Percentiles rank a stretch among this genome's conserved stretches.
Evolutionary conservation across 2,329 filamentous ascomycete genomes (phyloP).

Genomic region (Spiromastix sp.): DNA sequence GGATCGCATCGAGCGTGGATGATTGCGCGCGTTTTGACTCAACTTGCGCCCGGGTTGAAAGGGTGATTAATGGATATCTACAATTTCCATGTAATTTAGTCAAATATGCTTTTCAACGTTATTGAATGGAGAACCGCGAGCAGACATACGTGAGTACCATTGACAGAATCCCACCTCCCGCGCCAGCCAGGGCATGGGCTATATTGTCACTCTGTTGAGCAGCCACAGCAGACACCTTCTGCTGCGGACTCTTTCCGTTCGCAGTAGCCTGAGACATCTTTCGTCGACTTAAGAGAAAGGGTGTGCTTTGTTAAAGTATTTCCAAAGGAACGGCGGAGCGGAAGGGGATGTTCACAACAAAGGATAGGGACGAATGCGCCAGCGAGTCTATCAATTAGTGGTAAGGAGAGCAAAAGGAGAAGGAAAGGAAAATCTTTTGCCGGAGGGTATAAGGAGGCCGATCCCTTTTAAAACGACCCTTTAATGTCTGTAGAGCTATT

Average conservation of each 20-base stretch:
- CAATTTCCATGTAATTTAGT: background rate
- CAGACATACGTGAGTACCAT: slow-evolving; percentile 83
- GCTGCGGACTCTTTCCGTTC: slow-evolving; percentile 23
- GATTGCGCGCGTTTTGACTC: slow-evolving; percentile 89
- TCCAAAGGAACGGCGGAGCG: background rate
- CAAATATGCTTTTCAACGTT: slow-evolving; percentile 3
- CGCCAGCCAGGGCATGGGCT: slow-evolving; percentile 84
- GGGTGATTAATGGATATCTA: slow-evolving; percentile 91
- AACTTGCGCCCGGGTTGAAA: slow-evolving; percentile 94
- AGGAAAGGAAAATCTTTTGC: background rate
- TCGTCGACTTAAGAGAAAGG: no score
- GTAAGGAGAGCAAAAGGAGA: background rate
- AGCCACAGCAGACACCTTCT: slow-evolving; percentile 45
- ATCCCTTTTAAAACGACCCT: slow-evolving; percentile 1
- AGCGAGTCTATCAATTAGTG: background rate
- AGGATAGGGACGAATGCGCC: background rate
- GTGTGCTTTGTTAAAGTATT: no score
- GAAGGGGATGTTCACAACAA: no score
- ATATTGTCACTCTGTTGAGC: slow-evolving; percentile 91
- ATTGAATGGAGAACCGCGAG: slow-evolving; percentile 4
- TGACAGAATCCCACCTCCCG: slow-evolving; percentile 85
- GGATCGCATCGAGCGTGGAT: slow-evolving; percentile 70
- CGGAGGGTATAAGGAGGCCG: background rate
- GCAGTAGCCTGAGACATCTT: slow-evolving; percentile 31
- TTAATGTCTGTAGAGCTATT: no score